Conservation (phyloP, 2,329 filamentous ascomycete genomes). For the Onygenales sp. region DNA sequence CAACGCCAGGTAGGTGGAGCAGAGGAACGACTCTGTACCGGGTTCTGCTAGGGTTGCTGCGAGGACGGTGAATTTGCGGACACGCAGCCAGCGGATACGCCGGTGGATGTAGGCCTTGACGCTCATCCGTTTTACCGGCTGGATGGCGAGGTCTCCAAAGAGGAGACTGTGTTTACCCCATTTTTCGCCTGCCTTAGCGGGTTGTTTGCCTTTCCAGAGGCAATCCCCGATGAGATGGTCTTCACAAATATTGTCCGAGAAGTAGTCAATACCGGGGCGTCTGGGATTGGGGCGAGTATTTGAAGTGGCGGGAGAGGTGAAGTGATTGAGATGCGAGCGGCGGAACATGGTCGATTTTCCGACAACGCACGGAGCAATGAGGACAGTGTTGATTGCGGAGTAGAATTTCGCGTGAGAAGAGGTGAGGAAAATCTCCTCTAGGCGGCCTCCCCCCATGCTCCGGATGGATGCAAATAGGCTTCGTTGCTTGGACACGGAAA, state of each 20-base stretch:
- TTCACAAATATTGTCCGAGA: conserved; percentile 94
- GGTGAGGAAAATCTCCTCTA: conserved; percentile 92
- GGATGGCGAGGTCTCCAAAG: conserved; percentile 77
- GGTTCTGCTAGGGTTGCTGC: conserved; percentile 86
- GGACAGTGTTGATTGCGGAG: conserved; percentile 87
- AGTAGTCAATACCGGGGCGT: conserved; percentile 73
- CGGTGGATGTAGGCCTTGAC: conserved; percentile 68
- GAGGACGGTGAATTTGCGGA: conserved; percentile 87
- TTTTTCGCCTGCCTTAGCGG: conserved; percentile 25
- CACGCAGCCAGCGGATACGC: conserved; percentile 80
- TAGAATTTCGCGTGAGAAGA: conserved; percentile 97
- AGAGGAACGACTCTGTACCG: conserved; percentile 79
- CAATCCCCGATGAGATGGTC: conserved; percentile 92
- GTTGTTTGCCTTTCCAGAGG: conserved; percentile 56
- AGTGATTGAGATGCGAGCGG: conserved; percentile 72
- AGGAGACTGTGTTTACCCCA: conserved; percentile 75
- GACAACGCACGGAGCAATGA: conserved; percentile 83
- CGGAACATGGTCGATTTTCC: conserved; percentile 99
- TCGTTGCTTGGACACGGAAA: neutral
- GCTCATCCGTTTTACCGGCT: conserved; percentile 78
- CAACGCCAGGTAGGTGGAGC: conserved; percentile 70
- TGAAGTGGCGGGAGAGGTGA: conserved; percentile 49
- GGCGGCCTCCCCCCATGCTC: conserved; percentile 59
- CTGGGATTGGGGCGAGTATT: conserved; percentile 24
- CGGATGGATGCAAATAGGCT: conserved; percentile 11